Percentiles rank a stretch among this genome's conserved stretches.
phyloP scores from a whole-genome alignment of 371 early-diverging fungal species.

The Mortierella sp. region DNA sequence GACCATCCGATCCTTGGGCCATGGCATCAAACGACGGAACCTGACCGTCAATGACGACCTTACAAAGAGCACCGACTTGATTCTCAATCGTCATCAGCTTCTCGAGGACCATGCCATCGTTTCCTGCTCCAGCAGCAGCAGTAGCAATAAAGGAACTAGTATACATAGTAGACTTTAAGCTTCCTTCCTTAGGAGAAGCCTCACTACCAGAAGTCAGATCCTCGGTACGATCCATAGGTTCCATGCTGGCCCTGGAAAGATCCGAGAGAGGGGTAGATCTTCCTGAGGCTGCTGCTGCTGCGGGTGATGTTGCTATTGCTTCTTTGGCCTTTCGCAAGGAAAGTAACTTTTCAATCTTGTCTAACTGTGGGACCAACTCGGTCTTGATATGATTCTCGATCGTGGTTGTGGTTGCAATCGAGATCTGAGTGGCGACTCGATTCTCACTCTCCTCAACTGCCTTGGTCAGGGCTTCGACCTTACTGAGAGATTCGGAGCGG shows the following conservation, averaged over 20 bases:
- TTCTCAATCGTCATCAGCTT: constrained; percentile 15
- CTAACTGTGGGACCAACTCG: constrained; percentile 20
- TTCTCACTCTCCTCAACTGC: constrained; percentile 2
- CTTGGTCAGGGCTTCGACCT: constrained; percentile 4
- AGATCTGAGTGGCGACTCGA: constrained; percentile 9
- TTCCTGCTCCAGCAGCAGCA: not conserved
- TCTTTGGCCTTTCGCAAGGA: not conserved
- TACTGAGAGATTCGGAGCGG: constrained; percentile 14
- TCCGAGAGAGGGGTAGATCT: too few species aligned
- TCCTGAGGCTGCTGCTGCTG: too few species aligned
- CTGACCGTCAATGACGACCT: constrained; percentile 34
- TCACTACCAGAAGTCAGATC: too few species aligned
- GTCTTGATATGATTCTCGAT: constrained; percentile 23
- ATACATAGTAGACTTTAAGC: too few species aligned
- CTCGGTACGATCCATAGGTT: too few species aligned
- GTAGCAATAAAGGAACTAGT: too few species aligned
- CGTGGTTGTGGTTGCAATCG: not conserved
- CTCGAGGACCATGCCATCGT: constrained; percentile 8
- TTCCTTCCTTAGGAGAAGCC: too few species aligned
- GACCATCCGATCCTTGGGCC: not conserved
- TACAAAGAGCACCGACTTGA: constrained; percentile 25
- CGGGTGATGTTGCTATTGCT: too few species aligned
- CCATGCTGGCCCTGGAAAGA: too few species aligned
- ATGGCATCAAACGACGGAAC: not conserved
- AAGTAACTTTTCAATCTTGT: constrained; percentile 17